Conservation (phyloP, 2,329 filamentous ascomycete species). For the Calonectria hongkongensis region DNA sequence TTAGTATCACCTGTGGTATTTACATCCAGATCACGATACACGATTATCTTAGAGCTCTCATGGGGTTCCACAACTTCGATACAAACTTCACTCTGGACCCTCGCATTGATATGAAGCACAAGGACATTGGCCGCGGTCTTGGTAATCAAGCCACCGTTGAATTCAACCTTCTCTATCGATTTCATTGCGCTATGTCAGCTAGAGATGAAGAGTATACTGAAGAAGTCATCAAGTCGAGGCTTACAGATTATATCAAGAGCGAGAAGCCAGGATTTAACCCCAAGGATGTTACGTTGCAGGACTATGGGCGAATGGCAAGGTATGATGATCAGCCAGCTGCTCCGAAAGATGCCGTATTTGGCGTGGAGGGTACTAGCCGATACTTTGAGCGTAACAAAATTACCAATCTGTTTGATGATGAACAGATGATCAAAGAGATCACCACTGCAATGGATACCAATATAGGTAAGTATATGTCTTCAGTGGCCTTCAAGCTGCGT, state of each 20-base stretch:
- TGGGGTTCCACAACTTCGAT: slow-evolving; percentile 71
- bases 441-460: slow-evolving; percentile 67
- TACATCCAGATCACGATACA: slow-evolving; percentile 70
- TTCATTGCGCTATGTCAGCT: slow-evolving; percentile 57
- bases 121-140: slow-evolving; percentile 55
- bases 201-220: slow-evolving; percentile 58
- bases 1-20: slow-evolving; percentile 70
- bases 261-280: background rate
- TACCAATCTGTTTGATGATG: slow-evolving; percentile 38
- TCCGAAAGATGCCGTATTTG: slow-evolving; percentile 31
- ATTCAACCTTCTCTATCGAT: slow-evolving; percentile 61
- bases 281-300: background rate
- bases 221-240: slow-evolving; percentile 44
- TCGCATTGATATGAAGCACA: slow-evolving; percentile 44
- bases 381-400: slow-evolving; percentile 40
- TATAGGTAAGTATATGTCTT: background rate
- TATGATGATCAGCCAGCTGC: background rate
- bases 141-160: slow-evolving; percentile 61
- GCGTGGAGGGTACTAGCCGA: slow-evolving; percentile 22
- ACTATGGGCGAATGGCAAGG: background rate
- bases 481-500: too few species aligned
- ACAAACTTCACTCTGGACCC: slow-evolving; percentile 74
- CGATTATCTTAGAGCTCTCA: slow-evolving; percentile 63
- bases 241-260: background rate
- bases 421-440: slow-evolving; percentile 55